Evolutionary conservation across 768 basidiomycete species (phyloP), one percentile per base, ranked within the genome.

Genomic region (Hirschioporus abietinus): DNA sequence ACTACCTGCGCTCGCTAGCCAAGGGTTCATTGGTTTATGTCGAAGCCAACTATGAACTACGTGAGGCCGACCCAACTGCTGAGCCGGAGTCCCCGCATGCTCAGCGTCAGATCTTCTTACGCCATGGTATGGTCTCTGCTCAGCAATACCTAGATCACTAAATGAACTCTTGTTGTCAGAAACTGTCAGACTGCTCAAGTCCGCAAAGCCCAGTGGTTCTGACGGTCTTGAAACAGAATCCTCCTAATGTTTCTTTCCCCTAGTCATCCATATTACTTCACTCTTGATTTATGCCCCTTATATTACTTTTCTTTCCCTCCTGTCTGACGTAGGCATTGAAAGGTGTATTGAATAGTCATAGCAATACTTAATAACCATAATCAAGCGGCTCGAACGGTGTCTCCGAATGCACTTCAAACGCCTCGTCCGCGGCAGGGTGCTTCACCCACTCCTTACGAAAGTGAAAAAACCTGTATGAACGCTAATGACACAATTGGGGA

Each of bases 1-100:
- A 80, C 67, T 92, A 84, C 71, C 84, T 96, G 36, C 81, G 78
- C 67, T 86, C 77, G 58, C 74, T 96, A 57, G 83, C 76, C 71
- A 91, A 91, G 69, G 93, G 93, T 6, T 78, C 84, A 63, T 86
- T 80, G 66, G 93, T 96, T 20, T 94, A 87, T 68, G 92, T 92
- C 36, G 93, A 96, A 75, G 88, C 92, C 30, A 82, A 80, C 70
- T 93, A 84, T 68, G 92, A 93, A 75, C 75, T 94, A 25, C 85
- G 88, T 52, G 90, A 93, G 67, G 84, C 92, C 9, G 89, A 90
- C 57, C 76, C 82, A 7, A 81, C 78, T 52, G 85, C 90, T 15
- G 90, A 92, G 64, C 81, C 90, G 1, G 77, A 82, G 63, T 85
- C 90, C 0, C 84, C 88, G 34, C 82, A 86, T 65, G 89, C 87